Percentiles rank a stretch among this genome's conserved stretches.
Conservation (phyloP, 352 stramenopile genomes). For the Aphanomyces stellatus region DNA sequence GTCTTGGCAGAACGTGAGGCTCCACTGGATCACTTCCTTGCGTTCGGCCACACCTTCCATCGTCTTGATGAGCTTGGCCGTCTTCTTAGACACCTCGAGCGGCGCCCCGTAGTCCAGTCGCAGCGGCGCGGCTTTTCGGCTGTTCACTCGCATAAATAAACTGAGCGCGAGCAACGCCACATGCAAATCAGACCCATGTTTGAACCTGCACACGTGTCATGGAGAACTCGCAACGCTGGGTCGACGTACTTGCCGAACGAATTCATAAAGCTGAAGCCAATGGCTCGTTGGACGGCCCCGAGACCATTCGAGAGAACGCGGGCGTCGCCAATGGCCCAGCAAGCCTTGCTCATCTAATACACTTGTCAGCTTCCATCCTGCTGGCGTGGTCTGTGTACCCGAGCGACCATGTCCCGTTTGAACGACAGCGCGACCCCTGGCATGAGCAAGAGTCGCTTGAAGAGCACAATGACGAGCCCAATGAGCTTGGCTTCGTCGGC, state of each 20-base stretch:
- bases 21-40: constrained; percentile 47
- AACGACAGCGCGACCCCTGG: constrained; percentile 9
- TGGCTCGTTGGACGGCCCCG: constrained; percentile 5
- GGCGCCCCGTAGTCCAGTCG: constrained; percentile 63
- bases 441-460: background rate
- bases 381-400: too few species aligned
- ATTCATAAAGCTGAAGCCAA: constrained; percentile 16
- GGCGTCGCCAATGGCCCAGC: constrained; percentile 7
- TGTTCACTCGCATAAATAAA: constrained; percentile 73
- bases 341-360: constrained; percentile 12
- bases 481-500: constrained; percentile 13
- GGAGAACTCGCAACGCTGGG: too few species aligned
- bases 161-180: constrained; percentile 58
- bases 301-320: background rate
- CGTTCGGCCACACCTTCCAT: constrained; percentile 66
- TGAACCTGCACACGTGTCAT: constrained; percentile 25
- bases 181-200: constrained; percentile 74
- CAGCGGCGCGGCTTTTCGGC: constrained; percentile 52
- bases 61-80: constrained; percentile 61
- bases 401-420: constrained; percentile 16
- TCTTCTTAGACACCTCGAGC: constrained; percentile 74
- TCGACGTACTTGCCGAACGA: constrained; percentile 13
- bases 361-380: too few species aligned
- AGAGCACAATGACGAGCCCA: background rate
- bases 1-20: constrained; percentile 39